Percentiles rank a stretch among this genome's conserved stretches.
These are phyloP conservation scores for Teratosphaeriaceae sp. DNA, from an alignment of 2,329 filamentous ascomycete species.

Conservation along the genomic window DNA sequence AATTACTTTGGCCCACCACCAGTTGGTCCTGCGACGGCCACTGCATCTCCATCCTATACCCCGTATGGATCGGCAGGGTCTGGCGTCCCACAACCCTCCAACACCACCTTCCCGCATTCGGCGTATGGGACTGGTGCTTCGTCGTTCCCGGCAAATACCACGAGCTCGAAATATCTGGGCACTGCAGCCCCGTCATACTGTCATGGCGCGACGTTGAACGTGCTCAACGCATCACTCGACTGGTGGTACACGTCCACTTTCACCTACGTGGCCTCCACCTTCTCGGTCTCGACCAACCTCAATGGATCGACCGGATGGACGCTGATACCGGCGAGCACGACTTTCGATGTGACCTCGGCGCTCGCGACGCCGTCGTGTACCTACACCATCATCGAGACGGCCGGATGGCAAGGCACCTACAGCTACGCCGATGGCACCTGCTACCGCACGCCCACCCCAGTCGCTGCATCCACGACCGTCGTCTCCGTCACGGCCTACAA, in stretches of 20 bases:
- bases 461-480: slow-evolving; percentile 25
- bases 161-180: neutral
- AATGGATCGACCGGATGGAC: slow-evolving; percentile 28
- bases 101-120: neutral
- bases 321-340: slow-evolving; percentile 22
- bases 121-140: slow-evolving; percentile 1
- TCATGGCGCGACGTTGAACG: slow-evolving; percentile 28
- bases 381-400: slow-evolving; percentile 10
- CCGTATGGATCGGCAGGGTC: neutral
- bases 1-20: slow-evolving; percentile 5
- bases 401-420: slow-evolving; percentile 15
- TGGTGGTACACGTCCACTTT: slow-evolving; percentile 30
- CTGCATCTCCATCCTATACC: neutral
- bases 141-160: too few relatives aligned
- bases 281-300: slow-evolving; percentile 21
- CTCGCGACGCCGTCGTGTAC: slow-evolving; percentile 21
- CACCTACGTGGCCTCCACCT: slow-evolving; percentile 27
- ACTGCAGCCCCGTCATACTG: slow-evolving; percentile 9
- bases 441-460: slow-evolving; percentile 21
- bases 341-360: slow-evolving; percentile 28
- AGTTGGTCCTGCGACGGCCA: neutral
- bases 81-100: neutral
- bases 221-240: slow-evolving; percentile 27
- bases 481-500: slow-evolving; percentile 26
- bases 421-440: slow-evolving; percentile 17